Base-by-base conservation (phyloP, 306 rosid species). In the Inga oerstediana region DNA sequence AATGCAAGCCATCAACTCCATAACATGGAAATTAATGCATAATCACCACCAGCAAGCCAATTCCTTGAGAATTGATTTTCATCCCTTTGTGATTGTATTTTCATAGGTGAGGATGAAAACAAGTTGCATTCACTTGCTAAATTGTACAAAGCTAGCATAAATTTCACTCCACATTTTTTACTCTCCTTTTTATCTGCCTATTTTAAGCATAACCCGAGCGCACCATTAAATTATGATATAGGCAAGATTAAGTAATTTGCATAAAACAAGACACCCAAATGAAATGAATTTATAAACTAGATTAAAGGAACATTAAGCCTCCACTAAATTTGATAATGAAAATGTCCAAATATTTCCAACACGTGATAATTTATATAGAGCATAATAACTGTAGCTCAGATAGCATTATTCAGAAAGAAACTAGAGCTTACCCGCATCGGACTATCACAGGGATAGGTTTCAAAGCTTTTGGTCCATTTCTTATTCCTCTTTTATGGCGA, bases 391-490 rank as follows among this genome's bases (percentile, higher is more conserved):
- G 46, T 8, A 61, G 51, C 73, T 43, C 13, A 49, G 64, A 30
- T 30, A 54, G 37, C 59, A 66, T 10, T 43, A 74, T n/a, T 7
- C 12, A 59, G 34, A 82, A 74, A 41, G 65, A 75, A 68, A 87
- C 48, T 2, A 84, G 27, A 4, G 12, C 97, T 86, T 85, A 94
- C 99, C 77, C 90, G 97, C 98, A 94, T 48, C 90, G 85, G 65
- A 90, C 77, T 67, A 95, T 90, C 73, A 95, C 97, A 1, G 97
- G 97, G 79, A 76, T 73, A 41, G 97, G 97, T 84, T 95, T 91
- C 75, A 93, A 75, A 75, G 97, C 98, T 89, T 83, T 95, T 5
- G 97, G 97, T 30, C 95, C 98, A 85, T 93, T 93, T 78, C 97
- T 84, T 81, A 92, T 87, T 77, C 93, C 93, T 88, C 88, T 89